Conservation (phyloP, 345 rosid species). For the Syzygium jambos region DNA sequence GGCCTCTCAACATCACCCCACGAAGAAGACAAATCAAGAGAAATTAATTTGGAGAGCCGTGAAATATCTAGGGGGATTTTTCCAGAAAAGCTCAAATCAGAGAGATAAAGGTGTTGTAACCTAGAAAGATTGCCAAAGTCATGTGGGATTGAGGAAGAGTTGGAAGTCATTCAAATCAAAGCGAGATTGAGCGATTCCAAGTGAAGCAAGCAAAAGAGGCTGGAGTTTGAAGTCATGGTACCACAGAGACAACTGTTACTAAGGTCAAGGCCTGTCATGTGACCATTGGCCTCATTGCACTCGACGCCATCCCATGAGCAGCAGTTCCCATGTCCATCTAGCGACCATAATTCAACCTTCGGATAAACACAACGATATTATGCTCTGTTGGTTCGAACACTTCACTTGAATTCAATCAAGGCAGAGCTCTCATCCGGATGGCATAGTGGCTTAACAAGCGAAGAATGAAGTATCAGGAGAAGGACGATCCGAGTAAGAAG, state of each 20-base stretch:
- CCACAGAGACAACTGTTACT: background rate
- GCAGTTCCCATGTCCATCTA: background rate
- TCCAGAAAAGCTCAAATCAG: background rate
- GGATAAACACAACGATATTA: background rate
- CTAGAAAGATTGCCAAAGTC: background rate
- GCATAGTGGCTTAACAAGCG: background rate
- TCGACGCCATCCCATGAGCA: constrained; percentile 4
- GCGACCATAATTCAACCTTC: background rate
- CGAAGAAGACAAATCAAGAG: too few relatives aligned
- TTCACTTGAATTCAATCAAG: background rate
- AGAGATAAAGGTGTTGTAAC: background rate
- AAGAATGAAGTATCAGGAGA: background rate
- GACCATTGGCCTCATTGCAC: background rate
- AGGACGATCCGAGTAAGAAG: background rate
- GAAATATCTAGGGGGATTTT: too few relatives aligned
- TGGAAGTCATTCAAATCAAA: background rate
- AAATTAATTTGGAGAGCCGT: too few relatives aligned
- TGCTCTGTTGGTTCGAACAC: background rate
- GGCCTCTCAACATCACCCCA: too few relatives aligned
- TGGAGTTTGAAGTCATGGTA: background rate
- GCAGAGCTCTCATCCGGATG: background rate
- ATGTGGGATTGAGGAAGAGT: background rate
- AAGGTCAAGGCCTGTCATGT: background rate
- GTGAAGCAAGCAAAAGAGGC: background rate
- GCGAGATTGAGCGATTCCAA: background rate